A percentile compares a stretch with the other conserved stretches of the same genome.
Conservation (phyloP, 768 basidiomycete genomes). For the Collybiopsis luxurians region DNA sequence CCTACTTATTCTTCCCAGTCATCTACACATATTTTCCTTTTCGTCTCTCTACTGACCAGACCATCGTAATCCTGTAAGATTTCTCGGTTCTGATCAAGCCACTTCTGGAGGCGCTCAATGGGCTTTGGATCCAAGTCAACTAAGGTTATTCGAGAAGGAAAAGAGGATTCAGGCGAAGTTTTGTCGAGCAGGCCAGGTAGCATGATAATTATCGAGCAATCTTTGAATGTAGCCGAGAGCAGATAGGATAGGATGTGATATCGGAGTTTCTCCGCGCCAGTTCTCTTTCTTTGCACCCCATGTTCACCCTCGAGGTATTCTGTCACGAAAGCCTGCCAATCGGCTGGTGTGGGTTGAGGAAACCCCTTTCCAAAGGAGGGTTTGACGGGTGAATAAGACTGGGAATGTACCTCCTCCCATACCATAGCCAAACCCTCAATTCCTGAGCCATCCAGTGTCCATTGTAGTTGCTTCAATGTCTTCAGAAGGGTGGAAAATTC, state of each 20-base stretch:
- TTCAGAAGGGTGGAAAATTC: slow-evolving; percentile 44
- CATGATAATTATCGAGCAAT: slow-evolving; percentile 65
- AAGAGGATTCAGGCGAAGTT: slow-evolving; percentile 11
- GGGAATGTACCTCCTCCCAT: slow-evolving; percentile 28
- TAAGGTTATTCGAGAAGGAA: slow-evolving; percentile 46
- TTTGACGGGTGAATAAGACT: slow-evolving; percentile 9
- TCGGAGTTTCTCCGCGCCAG: slow-evolving; percentile 41
- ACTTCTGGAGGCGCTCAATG: slow-evolving; percentile 58
- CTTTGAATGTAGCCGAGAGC: slow-evolving; percentile 93
- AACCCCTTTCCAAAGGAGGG: slow-evolving; percentile 30
- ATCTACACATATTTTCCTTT: slow-evolving; percentile 16
- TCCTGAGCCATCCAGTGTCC: slow-evolving; percentile 76
- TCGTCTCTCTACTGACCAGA: slow-evolving; percentile 10
- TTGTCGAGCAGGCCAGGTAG: slow-evolving; percentile 24
- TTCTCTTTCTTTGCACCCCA: background rate
- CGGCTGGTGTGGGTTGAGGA: slow-evolving; percentile 55
- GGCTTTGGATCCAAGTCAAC: slow-evolving; percentile 90
- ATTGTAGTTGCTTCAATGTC: slow-evolving; percentile 61
- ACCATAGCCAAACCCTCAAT: slow-evolving; percentile 73
- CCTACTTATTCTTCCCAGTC: too few relatives aligned
- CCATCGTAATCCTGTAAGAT: slow-evolving; percentile 50
- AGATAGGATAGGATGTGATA: slow-evolving; percentile 74
- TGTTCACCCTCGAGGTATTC: slow-evolving; percentile 33
- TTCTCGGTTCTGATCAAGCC: slow-evolving; percentile 69
- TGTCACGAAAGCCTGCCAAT: slow-evolving; percentile 66